phyloP scores from a whole-genome alignment of 768 basidiomycete genomes.

The Mycena pura region DNA sequence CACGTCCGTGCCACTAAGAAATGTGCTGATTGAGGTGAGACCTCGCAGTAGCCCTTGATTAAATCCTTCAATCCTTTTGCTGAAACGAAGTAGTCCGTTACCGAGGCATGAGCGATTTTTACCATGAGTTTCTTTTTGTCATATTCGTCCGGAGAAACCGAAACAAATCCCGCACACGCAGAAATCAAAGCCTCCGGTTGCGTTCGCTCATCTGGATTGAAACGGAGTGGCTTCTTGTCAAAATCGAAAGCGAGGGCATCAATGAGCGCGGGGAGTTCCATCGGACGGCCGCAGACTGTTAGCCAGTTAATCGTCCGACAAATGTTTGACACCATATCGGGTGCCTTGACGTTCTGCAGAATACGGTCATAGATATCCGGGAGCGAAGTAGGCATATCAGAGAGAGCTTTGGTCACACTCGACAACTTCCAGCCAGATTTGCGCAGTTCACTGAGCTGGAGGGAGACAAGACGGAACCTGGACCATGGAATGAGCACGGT shows the following conservation, averaged over 20 bases:
- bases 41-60: neutral
- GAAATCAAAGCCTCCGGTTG: neutral
- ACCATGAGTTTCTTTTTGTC: neutral
- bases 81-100: neutral
- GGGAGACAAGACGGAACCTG: conserved; percentile 33
- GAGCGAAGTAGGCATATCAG: conserved; percentile 20
- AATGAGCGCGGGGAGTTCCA: conserved; percentile 27
- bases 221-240: conserved; percentile 1
- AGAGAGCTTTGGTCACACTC: conserved; percentile 21
- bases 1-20: neutral
- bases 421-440: conserved; percentile 16
- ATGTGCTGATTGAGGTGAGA: neutral
- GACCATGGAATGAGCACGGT: neutral
- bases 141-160: neutral
- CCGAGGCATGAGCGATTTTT: neutral
- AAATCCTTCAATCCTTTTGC: neutral
- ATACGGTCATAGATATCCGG: conserved; percentile 31
- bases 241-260: conserved; percentile 31
- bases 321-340: conserved; percentile 16
- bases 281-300: conserved; percentile 18
- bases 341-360: conserved; percentile 25
- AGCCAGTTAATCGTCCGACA: conserved; percentile 29
- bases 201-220: conserved; percentile 14
- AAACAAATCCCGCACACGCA: conserved; percentile 1
- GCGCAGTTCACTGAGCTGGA: conserved; percentile 28